Percentiles rank a stretch among this genome's conserved stretches.
These are phyloP conservation scores for Aurinia saxatilis DNA, from an alignment of 345 rosid genomes.

Conservation along the genomic window DNA sequence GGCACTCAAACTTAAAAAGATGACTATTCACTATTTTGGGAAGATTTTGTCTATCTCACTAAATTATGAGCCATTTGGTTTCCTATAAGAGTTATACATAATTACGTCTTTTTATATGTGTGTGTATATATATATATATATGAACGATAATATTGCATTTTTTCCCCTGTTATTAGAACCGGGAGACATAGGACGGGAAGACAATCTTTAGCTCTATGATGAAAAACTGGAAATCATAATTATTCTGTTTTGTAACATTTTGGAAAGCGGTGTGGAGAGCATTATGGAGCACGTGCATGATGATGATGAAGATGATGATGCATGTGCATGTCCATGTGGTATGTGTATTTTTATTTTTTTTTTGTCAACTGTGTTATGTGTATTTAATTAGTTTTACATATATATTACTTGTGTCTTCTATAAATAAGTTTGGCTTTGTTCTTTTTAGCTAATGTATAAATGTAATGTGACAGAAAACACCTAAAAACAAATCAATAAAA, in stretches of 20 bases:
- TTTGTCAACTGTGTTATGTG: too few relatives aligned
- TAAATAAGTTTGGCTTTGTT: neutral
- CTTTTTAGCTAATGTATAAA: neutral
- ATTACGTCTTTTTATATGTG: too few relatives aligned
- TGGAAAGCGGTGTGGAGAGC: conserved; percentile 26
- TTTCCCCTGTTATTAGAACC: neutral
- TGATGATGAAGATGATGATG: conserved; percentile 13
- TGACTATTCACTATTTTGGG: too few relatives aligned
- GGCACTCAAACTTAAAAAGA: too few relatives aligned
- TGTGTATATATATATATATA: too few relatives aligned
- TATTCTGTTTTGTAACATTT: conserved; percentile 20
- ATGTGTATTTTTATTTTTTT: neutral
- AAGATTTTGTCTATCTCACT: too few relatives aligned
- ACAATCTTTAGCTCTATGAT: conserved; percentile 20
- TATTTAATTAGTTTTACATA: too few relatives aligned
- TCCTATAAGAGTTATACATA: too few relatives aligned
- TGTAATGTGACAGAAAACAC: neutral
- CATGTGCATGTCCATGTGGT: conserved; percentile 27
- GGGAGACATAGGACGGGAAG: conserved; percentile 14
- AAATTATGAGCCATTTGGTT: too few relatives aligned
- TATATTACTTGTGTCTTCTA: neutral
- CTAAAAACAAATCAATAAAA: neutral
- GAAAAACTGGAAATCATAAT: conserved; percentile 14
- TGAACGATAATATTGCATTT: too few relatives aligned
- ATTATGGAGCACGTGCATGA: conserved; percentile 28